Evolutionary conservation across 345 rosid species (phyloP).

Genomic region (Brassica cretica): DNA sequence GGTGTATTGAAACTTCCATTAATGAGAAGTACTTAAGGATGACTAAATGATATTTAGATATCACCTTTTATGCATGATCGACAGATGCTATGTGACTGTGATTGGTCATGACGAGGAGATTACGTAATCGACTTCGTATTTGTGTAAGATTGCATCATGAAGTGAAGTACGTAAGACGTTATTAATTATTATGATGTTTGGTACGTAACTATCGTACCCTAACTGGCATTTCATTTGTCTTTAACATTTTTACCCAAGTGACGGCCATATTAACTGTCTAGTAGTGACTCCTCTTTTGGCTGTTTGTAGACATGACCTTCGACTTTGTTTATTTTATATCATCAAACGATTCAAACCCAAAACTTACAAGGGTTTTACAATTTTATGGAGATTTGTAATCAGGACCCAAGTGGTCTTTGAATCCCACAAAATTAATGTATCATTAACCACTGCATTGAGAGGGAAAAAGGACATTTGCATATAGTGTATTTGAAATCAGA

Average conservation of each 20-base stretch:
- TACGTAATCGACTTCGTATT: conserved; percentile 33
- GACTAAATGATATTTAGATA: not conserved
- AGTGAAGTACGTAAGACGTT: conserved; percentile 30
- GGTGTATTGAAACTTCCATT: not conserved
- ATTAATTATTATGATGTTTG: conserved; percentile 29
- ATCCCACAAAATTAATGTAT: not conserved
- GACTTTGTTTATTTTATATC: not conserved
- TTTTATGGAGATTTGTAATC: not conserved
- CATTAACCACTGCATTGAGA: not conserved
- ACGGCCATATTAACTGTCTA: conserved; percentile 21
- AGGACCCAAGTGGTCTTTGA: not conserved
- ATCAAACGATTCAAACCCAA: not conserved
- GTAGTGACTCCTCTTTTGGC: conserved; percentile 8
- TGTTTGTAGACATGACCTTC: not conserved
- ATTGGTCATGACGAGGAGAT: conserved; percentile 25
- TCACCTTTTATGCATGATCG: conserved; percentile 18
- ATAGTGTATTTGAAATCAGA: not conserved
- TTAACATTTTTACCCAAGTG: conserved; percentile 25
- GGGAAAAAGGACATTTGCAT: not conserved
- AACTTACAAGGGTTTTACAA: not conserved
- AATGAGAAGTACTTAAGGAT: not conserved
- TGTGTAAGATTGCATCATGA: conserved; percentile 35
- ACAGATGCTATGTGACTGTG: conserved; percentile 19
- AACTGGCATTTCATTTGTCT: conserved; percentile 30
- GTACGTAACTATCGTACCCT: conserved; percentile 36